Percentiles rank a stretch among this genome's conserved stretches.
Conservation (phyloP, 1,139 yeast species). For the Petasospora rhodanensis region DNA sequence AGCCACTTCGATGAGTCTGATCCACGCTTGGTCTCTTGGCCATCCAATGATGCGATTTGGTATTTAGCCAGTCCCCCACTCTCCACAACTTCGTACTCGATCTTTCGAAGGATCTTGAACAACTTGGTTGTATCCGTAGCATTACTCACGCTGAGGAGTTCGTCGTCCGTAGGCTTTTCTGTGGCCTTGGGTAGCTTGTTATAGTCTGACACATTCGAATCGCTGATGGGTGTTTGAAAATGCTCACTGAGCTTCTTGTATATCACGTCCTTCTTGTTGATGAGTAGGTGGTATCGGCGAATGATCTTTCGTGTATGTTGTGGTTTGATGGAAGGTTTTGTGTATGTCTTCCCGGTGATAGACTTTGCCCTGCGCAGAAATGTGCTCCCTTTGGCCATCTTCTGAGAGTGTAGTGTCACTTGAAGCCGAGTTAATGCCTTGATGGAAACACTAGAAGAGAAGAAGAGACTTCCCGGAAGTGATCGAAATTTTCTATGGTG, state of each 20-base stretch:
- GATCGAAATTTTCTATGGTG: slow-evolving; percentile 1
- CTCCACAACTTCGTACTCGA: slow-evolving; percentile 53
- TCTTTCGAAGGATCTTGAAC: slow-evolving; percentile 39
- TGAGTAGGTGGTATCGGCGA: slow-evolving; percentile 60
- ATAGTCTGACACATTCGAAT: slow-evolving; percentile 27
- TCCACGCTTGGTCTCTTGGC: slow-evolving; percentile 74
- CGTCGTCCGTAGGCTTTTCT: slow-evolving; percentile 19
- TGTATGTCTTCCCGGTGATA: slow-evolving; percentile 34
- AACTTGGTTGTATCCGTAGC: slow-evolving; percentile 18
- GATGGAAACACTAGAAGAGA: not conserved
- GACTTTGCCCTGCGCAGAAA: slow-evolving; percentile 30
- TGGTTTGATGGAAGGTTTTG: slow-evolving; percentile 50
- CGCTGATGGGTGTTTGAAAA: slow-evolving; percentile 25
- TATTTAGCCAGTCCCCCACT: slow-evolving; percentile 72
- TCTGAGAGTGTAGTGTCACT: no score
- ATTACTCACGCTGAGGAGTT: slow-evolving; percentile 15
- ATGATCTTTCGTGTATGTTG: slow-evolving; percentile 62
- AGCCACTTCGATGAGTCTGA: slow-evolving; percentile 94
- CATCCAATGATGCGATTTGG: slow-evolving; percentile 84
- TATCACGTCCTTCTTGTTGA: slow-evolving; percentile 44
- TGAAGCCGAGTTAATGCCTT: no score
- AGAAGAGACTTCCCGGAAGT: no score
- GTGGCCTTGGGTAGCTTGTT: slow-evolving; percentile 10
- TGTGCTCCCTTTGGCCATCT: slow-evolving; percentile 13
- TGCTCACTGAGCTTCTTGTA: slow-evolving; percentile 27